A percentile compares a stretch with the other conserved stretches of the same genome.
Conservation (phyloP, 345 rosid genomes). For the Pistacia integerrima region DNA sequence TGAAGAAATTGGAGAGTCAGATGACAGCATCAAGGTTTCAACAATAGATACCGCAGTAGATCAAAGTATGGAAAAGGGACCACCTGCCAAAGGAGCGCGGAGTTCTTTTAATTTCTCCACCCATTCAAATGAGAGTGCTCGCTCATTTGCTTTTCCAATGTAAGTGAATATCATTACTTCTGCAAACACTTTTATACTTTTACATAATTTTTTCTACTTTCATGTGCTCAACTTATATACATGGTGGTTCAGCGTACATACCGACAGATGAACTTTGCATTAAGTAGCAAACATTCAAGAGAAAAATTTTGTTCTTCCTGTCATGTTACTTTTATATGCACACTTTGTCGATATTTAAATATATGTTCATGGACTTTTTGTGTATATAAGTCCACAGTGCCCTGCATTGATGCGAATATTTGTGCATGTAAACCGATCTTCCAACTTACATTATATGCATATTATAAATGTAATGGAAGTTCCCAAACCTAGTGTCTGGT, state of each 20-base stretch:
- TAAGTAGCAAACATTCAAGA: constrained; percentile 1
- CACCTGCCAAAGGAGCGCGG: constrained; percentile 29
- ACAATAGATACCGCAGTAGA: constrained; percentile 13
- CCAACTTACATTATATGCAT: not conserved
- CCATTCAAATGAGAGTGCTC: constrained; percentile 43
- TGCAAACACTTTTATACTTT: not conserved
- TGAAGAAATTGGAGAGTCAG: constrained; percentile 13
- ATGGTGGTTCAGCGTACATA: constrained; percentile 2
- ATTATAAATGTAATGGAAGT: constrained; percentile 12
- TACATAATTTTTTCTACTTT: not conserved
- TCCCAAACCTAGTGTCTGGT: constrained; percentile 19
- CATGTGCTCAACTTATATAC: not conserved
- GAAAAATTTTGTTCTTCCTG: not conserved
- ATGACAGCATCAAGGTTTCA: constrained; percentile 7
- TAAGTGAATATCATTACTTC: constrained; percentile 28
- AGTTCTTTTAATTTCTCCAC: constrained; percentile 33
- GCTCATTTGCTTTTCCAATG: constrained; percentile 63
- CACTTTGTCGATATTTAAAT: not conserved
- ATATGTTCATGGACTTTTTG: not conserved
- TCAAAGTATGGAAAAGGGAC: constrained; percentile 22
- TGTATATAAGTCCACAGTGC: not conserved
- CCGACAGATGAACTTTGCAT: not conserved
- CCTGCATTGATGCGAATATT: not conserved
- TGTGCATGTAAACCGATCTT: constrained; percentile 6
- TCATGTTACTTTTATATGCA: not conserved